Conservation (phyloP, 768 basidiomycete species). For the Candolleomyces eurysporus region DNA sequence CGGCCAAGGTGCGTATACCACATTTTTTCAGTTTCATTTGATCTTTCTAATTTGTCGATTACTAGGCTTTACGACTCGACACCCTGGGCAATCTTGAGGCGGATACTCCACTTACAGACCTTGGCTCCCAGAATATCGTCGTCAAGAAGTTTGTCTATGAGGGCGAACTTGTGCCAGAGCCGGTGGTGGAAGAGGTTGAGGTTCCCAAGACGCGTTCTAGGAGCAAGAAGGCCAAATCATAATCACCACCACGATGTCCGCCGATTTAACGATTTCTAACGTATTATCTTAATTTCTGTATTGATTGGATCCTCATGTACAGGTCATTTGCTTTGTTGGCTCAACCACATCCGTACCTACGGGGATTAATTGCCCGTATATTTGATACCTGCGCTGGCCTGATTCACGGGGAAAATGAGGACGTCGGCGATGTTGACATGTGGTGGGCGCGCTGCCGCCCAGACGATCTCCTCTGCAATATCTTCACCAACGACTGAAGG, state of each 20-base stretch:
- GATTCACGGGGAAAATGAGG: conserved; percentile 75
- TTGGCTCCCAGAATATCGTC: conserved; percentile 62
- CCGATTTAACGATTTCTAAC: conserved; percentile 2
- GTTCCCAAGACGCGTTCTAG: conserved; percentile 55
- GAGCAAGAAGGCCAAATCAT: conserved; percentile 48
- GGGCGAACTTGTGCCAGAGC: conserved; percentile 50
- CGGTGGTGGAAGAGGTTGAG: conserved; percentile 43
- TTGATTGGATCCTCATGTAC: conserved; percentile 10
- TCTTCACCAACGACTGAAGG: conserved; percentile 73
- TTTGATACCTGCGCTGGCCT: conserved; percentile 65
- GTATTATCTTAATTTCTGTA: conserved; percentile 14
- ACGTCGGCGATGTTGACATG: conserved; percentile 91
- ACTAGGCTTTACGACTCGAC: conserved; percentile 61
- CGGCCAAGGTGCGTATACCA: conserved; percentile 56
- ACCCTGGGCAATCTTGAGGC: conserved; percentile 69
- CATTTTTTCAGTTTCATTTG: not conserved
- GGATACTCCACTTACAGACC: conserved; percentile 52
- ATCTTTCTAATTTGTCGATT: conserved; percentile 8
- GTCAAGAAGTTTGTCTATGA: conserved; percentile 84
- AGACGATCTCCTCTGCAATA: conserved; percentile 97
- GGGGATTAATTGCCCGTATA: conserved; percentile 28
- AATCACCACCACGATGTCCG: not conserved
- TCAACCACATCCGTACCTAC: not conserved
- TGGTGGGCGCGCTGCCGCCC: conserved; percentile 88
- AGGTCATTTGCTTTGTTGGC: not conserved